A percentile compares a stretch with the other conserved stretches of the same genome.
phyloP scores from a whole-genome alignment of 169 alveolate genomes.

The Plasmodium cynomolgi region DNA sequence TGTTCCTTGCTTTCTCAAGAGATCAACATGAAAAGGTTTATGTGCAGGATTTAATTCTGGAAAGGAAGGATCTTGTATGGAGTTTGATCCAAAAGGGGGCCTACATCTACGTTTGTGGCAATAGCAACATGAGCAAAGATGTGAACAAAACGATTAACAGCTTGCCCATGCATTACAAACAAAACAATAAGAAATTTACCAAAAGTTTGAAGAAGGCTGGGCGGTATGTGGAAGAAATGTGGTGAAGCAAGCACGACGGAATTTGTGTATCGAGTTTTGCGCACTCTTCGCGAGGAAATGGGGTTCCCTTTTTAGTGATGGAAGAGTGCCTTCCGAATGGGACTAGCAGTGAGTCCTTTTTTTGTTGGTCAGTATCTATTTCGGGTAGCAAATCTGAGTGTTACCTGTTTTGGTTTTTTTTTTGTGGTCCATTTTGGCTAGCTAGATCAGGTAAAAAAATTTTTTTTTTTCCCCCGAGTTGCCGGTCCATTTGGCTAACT shows the following conservation, averaged over 20 bases:
- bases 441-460: not conserved
- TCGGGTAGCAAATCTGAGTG: not conserved
- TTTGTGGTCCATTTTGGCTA: constrained; percentile 15
- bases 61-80: constrained; percentile 64
- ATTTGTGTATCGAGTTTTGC: not conserved
- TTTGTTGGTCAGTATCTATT: not conserved
- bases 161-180: constrained; percentile 31
- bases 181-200: constrained; percentile 55
- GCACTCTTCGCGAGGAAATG: not conserved
- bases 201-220: constrained; percentile 66
- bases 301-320: not conserved
- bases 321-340: not conserved
- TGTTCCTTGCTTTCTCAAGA: constrained; percentile 56
- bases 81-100: constrained; percentile 69
- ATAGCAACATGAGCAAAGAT: constrained; percentile 59
- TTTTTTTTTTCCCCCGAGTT: not conserved
- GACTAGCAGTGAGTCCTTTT: not conserved
- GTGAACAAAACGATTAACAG: constrained; percentile 56
- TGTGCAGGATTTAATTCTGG: constrained; percentile 70
- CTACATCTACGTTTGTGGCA: constrained; percentile 71
- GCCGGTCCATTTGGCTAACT: not conserved
- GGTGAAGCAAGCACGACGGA: constrained; percentile 54
- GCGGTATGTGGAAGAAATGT: constrained; percentile 79
- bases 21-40: constrained; percentile 61
- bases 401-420: constrained; percentile 7